These are phyloP conservation scores for Tulasnella sp. DNA, from an alignment of 768 basidiomycete species.

Conservation along the genomic window DNA sequence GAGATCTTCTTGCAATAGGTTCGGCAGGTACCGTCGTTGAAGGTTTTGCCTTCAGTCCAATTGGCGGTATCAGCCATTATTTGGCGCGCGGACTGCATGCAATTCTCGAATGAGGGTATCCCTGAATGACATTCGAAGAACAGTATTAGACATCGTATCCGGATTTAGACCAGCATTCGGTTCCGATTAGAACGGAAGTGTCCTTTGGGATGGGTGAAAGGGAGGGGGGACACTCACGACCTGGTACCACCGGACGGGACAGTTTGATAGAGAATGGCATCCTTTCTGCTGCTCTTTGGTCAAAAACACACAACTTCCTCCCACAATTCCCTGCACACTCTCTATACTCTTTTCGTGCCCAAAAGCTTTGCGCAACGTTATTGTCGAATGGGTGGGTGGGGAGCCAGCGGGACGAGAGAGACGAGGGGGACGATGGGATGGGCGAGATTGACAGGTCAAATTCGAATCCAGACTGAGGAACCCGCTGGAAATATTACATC, in stretches of 20 bases:
- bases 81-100: background rate
- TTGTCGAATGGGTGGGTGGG: background rate
- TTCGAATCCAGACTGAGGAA: background rate
- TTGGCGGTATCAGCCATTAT: slow-evolving; percentile 10
- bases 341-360: no score
- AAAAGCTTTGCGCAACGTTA: no score
- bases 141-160: background rate
- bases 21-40: slow-evolving; percentile 15
- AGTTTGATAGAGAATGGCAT: slow-evolving; percentile 18
- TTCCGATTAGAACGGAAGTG: background rate
- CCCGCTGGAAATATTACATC: background rate
- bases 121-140: background rate
- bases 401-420: background rate
- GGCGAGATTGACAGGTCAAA: background rate
- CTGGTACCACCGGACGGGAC: slow-evolving; percentile 1
- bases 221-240: background rate
- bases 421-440: background rate
- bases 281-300: background rate
- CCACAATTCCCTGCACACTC: background rate
- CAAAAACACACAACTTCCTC: background rate
- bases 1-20: slow-evolving; percentile 14
- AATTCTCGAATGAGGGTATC: slow-evolving; percentile 16
- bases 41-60: slow-evolving; percentile 18
- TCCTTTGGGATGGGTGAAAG: background rate
- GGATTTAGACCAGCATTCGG: background rate